Conservation (phyloP, 345 rosid genomes). For the Acer negundo region DNA sequence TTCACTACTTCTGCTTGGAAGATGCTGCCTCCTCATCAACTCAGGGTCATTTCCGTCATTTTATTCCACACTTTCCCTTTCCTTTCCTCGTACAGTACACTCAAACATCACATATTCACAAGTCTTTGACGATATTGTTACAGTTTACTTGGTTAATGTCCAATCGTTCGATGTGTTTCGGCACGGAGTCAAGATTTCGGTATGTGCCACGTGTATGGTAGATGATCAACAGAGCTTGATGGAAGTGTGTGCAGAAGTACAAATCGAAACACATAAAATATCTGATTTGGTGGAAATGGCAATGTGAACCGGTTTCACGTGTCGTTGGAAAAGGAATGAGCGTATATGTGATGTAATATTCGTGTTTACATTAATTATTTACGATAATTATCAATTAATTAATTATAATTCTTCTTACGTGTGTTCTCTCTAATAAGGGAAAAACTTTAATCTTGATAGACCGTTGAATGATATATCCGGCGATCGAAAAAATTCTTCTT, state of each 20-base stretch:
- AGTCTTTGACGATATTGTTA: background rate
- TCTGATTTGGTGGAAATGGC: background rate
- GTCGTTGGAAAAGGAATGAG: too few species aligned
- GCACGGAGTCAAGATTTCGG: background rate
- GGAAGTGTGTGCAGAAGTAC: background rate
- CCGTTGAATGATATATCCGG: too few species aligned
- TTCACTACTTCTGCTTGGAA: background rate
- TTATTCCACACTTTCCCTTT: too few species aligned
- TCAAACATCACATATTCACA: background rate
- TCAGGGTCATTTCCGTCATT: conserved; percentile 15
- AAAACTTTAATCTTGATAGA: too few species aligned
- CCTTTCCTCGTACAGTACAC: background rate
- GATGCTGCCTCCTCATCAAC: background rate
- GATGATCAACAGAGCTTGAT: background rate
- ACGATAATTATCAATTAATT: too few species aligned
- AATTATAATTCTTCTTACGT: too few species aligned
- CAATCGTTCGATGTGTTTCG: background rate
- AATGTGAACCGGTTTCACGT: conserved; percentile 5
- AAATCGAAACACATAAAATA: background rate
- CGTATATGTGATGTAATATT: too few species aligned
- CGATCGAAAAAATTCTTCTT: too few species aligned
- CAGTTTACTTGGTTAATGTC: background rate
- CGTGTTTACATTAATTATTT: too few species aligned
- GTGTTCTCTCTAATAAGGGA: too few species aligned
- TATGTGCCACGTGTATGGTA: background rate